These are phyloP conservation scores for Marasmius fiardii DNA, from an alignment of 1,284 basidiomycete genomes.

Conservation along the genomic window DNA sequence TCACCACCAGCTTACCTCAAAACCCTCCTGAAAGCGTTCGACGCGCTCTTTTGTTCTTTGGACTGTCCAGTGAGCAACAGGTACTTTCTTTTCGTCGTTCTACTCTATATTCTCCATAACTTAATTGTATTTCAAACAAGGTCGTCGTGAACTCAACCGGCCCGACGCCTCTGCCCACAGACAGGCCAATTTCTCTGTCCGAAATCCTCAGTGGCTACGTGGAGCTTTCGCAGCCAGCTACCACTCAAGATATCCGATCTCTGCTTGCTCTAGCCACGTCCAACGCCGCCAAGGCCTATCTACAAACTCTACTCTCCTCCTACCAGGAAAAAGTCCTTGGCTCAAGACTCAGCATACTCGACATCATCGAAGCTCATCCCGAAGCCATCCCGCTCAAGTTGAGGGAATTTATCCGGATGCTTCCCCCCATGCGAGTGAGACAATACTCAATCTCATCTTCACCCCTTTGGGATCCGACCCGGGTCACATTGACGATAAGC, in stretches of 20 bases:
- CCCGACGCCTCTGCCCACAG: constrained; percentile 39
- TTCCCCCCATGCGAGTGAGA: constrained; percentile 47
- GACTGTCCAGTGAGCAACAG: constrained; percentile 39
- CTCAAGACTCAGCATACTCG: constrained; percentile 40
- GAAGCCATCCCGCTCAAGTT: constrained; percentile 36
- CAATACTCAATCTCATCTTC: constrained; percentile 56
- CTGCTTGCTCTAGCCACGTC: constrained; percentile 19
- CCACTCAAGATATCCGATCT: constrained; percentile 33
- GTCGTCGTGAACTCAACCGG: constrained; percentile 35
- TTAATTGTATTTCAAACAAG: constrained; percentile 16
- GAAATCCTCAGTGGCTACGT: constrained; percentile 42
- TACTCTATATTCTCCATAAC: neutral
- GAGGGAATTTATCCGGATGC: constrained; percentile 36
- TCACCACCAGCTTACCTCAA: constrained; percentile 30
- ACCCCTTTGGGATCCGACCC: constrained; percentile 41
- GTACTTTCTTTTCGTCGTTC: constrained; percentile 18
- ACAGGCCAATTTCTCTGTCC: constrained; percentile 32
- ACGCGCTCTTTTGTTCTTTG: constrained; percentile 35
- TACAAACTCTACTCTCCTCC: constrained; percentile 25
- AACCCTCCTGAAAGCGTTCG: constrained; percentile 38
- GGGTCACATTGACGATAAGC: constrained; percentile 44
- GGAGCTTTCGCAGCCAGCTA: constrained; percentile 45
- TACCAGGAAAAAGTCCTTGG: constrained; percentile 35
- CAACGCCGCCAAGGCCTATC: constrained; percentile 19
- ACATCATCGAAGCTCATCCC: constrained; percentile 39